Percentiles rank a stretch among this genome's conserved stretches.
These are phyloP conservation scores for Leucogyrophana mollusca DNA, from an alignment of 768 basidiomycete genomes.

Conservation along the genomic window DNA sequence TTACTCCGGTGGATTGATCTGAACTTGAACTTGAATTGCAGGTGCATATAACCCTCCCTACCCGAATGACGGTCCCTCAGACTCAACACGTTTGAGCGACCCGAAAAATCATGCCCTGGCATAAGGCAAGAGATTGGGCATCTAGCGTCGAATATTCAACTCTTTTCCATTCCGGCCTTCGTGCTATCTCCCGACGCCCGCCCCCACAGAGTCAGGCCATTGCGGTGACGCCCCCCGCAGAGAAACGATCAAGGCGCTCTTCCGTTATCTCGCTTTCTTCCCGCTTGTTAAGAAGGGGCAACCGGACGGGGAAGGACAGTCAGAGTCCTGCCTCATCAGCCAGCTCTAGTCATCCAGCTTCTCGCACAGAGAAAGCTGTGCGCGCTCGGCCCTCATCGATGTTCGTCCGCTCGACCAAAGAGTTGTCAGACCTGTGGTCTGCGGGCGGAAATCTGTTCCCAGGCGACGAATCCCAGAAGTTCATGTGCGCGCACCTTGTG, in stretches of 20 bases:
- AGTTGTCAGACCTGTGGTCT: slow-evolving; percentile 5
- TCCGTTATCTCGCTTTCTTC: slow-evolving; percentile 7
- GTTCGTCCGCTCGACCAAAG: slow-evolving; percentile 13
- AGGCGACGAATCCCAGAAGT: slow-evolving; percentile 2
- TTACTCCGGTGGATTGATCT: slow-evolving; percentile 10
- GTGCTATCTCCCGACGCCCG: slow-evolving; percentile 23
- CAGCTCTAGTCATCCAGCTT: slow-evolving; percentile 2
- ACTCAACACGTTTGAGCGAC: too few relatives aligned
- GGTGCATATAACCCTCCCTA: slow-evolving; percentile 19
- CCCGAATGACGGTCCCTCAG: too few relatives aligned
- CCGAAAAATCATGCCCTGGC: slow-evolving; percentile 29
- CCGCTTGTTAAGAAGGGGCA: slow-evolving; percentile 5
- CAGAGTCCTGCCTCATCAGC: slow-evolving; percentile 2
- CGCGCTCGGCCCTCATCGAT: slow-evolving; percentile 14
- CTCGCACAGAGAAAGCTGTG: slow-evolving; percentile 1
- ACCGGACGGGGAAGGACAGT: slow-evolving; percentile 2
- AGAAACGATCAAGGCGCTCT: slow-evolving; percentile 4
- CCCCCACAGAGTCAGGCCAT: slow-evolving; percentile 2
- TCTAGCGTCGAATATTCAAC: slow-evolving; percentile 32
- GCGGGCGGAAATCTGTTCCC: slow-evolving; percentile 5
- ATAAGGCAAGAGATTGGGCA: slow-evolving; percentile 27
- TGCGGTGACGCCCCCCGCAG: neutral
- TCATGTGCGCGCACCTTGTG: slow-evolving; percentile 12
- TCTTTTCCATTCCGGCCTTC: slow-evolving; percentile 34
- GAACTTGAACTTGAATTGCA: slow-evolving; percentile 10